A percentile compares a stretch with the other conserved stretches of the same genome.
Evolutionary conservation across 2,329 filamentous ascomycete genomes (phyloP).

Genomic region (Corynespora cassiicola): DNA sequence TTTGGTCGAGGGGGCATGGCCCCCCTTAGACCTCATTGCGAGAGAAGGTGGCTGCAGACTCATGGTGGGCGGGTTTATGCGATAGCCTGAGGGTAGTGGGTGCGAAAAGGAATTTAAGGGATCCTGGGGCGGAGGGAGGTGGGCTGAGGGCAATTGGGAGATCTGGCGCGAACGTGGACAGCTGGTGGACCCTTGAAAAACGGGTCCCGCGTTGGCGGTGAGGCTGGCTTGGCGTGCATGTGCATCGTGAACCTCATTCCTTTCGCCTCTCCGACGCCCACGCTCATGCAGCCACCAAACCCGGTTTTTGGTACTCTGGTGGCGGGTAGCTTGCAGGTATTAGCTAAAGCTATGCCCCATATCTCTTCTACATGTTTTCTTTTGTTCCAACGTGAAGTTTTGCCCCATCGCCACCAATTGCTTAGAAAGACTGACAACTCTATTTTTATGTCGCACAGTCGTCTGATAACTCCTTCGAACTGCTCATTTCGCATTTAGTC

Average conservation of each 20-base stretch:
- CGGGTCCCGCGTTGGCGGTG: conserved; percentile 29
- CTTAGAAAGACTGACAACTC: too few species aligned
- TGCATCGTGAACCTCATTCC: conserved; percentile 9
- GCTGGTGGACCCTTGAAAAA: conserved; percentile 33
- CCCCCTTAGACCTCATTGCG: conserved; percentile 41
- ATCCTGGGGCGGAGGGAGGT: conserved; percentile 9
- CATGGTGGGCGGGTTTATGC: conserved; percentile 22
- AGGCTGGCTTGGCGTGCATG: conserved; percentile 23
- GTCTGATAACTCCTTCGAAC: too few species aligned
- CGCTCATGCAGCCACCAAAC: too few species aligned
- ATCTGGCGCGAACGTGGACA: conserved; percentile 29
- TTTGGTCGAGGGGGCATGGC: conserved; percentile 70
- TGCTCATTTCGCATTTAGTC: too few species aligned
- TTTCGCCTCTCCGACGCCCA: too few species aligned
- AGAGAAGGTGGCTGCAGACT: conserved; percentile 46
- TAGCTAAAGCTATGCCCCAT: too few species aligned
- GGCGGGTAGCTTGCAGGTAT: too few species aligned
- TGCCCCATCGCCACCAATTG: too few species aligned
- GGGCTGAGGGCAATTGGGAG: conserved; percentile 26
- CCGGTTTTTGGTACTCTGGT: too few species aligned
- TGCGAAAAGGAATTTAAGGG: conserved; percentile 1
- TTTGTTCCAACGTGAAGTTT: too few species aligned
- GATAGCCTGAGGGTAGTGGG: conserved; percentile 2
- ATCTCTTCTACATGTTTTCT: too few species aligned
- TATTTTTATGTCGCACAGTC: too few species aligned